Evolutionary conservation across 1,139 yeast species (phyloP), one percentile per base, ranked within the genome.

Genomic region (Magnusiomyces clavatus): DNA sequence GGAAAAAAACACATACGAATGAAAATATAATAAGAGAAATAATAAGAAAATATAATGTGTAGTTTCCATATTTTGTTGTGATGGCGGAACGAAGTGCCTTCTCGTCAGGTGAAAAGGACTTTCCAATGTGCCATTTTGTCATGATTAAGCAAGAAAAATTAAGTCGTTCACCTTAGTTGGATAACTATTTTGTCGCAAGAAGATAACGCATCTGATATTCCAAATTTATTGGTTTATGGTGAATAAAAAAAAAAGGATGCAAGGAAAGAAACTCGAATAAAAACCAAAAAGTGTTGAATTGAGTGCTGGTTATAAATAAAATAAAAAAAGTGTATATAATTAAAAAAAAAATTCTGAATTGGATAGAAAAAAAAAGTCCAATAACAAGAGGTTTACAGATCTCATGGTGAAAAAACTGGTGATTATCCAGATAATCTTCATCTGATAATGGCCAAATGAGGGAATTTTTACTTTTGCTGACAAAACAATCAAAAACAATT

Each of bases 41-140:
- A 2, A 39, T 20, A 24, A 47, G 29, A 10, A 47, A 54, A 12
- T 13, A 12, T 24, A 49, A 31, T 3, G 52, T 29, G 12, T 41
- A 46, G 17, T 43, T 29, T 11, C 51, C 54, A 31, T 51, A 50
- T 36, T 29, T 40, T 35, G 46, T 29, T 6, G 54, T 52, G 12
- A 46, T 41, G 17, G 29, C 6, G 36, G 51, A 43, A 40, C 54
- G 50, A n/a, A 40, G 31, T 8, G 35, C 19, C 41, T 52, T 52
- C 11, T 52, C 54, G 8, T 39, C 44, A 35, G 43, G 43, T 8
- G 49, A 31, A 6, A 48, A 43, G 31, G 39, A 38, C 17, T 41
- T 34, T 12, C 16, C 24, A 14, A 51, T 35, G 19, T 46, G 47
- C 54, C 54, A 51, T 31, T 34, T 34, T 11, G 46, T 13, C 29